These are phyloP conservation scores for Penicillium silybi DNA, from an alignment of 495 filamentous ascomycete species.

Conservation along the genomic window DNA sequence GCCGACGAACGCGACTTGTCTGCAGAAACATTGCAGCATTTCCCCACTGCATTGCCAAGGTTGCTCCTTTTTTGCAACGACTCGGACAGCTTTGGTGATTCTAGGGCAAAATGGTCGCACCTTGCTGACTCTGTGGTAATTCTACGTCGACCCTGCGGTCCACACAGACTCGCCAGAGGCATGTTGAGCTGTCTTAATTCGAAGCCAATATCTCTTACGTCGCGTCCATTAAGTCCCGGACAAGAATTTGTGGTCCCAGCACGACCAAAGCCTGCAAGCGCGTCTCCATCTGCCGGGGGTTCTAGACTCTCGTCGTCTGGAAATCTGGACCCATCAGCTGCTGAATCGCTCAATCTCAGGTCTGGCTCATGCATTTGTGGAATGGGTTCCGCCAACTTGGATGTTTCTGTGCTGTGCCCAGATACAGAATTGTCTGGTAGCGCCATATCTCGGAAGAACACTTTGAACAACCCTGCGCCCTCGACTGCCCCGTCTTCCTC, in stretches of 20 bases:
- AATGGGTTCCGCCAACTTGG: neutral
- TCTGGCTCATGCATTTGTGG: neutral
- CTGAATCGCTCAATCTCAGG: neutral
- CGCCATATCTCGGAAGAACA: too few relatives aligned
- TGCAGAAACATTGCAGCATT: neutral
- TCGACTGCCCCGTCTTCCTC: neutral
- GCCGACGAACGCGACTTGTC: conserved; percentile 29
- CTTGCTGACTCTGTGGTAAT: conserved; percentile 30
- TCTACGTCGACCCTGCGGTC: conserved; percentile 50
- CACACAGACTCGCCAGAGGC: conserved; percentile 57
- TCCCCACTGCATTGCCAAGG: conserved; percentile 17
- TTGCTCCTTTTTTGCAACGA: neutral
- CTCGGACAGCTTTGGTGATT: neutral
- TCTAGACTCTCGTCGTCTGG: neutral
- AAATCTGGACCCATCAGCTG: neutral
- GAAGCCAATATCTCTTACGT: neutral
- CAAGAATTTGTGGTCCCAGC: neutral
- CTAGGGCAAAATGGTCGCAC: conserved; percentile 17
- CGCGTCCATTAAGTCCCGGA: neutral
- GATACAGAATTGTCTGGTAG: neutral
- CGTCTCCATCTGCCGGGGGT: neutral
- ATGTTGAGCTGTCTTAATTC: conserved; percentile 28
- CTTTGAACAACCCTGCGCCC: too few relatives aligned
- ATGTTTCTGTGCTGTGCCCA: too few relatives aligned
- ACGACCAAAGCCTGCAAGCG: neutral